A percentile compares a stretch with the other conserved stretches of the same genome.
phyloP scores from a whole-genome alignment of 352 stramenopile species.

The Pythium insidiosum region DNA sequence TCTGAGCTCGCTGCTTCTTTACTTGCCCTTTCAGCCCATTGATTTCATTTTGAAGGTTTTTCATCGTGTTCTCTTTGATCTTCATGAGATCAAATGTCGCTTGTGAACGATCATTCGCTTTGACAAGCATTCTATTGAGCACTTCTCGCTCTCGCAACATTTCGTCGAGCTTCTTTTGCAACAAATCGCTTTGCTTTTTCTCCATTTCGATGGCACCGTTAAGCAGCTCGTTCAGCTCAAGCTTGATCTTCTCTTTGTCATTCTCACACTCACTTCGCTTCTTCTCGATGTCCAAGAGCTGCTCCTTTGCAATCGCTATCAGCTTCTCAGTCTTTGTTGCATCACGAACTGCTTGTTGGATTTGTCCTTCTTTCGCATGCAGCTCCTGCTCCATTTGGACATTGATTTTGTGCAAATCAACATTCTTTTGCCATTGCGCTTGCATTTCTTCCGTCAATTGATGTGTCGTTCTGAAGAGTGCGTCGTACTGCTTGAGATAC shows the following conservation, averaged over 20 bases:
- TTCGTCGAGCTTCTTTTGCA: conserved; percentile 77
- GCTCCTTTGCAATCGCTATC: conserved; percentile 59
- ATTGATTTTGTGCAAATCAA: conserved; percentile 75
- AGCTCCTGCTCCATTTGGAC: conserved; percentile 54
- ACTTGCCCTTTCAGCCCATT: conserved; percentile 75
- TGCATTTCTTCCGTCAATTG: conserved; percentile 77
- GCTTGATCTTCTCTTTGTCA: conserved; percentile 58
- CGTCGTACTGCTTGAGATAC: conserved; percentile 83
- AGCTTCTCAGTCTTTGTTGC: conserved; percentile 68
- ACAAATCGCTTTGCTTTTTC: conserved; percentile 59
- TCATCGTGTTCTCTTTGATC: conserved; percentile 88
- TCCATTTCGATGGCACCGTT: conserved; percentile 55
- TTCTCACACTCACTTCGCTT: conserved; percentile 49
- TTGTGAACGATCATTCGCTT: conserved; percentile 71
- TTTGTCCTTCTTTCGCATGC: conserved; percentile 34
- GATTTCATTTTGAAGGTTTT: conserved; percentile 89
- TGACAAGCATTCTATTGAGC: conserved; percentile 84
- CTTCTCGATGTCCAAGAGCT: conserved; percentile 57
- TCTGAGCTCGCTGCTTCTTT: conserved; percentile 64
- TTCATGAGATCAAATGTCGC: conserved; percentile 87
- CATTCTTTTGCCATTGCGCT: conserved; percentile 75
- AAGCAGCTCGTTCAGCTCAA: conserved; percentile 54
- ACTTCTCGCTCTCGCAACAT: conserved; percentile 72
- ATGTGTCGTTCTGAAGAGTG: conserved; percentile 70
- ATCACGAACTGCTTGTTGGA: conserved; percentile 44